Base-by-base conservation (phyloP, 805 yeast genomes). In the Lipomyces anomalus region DNA sequence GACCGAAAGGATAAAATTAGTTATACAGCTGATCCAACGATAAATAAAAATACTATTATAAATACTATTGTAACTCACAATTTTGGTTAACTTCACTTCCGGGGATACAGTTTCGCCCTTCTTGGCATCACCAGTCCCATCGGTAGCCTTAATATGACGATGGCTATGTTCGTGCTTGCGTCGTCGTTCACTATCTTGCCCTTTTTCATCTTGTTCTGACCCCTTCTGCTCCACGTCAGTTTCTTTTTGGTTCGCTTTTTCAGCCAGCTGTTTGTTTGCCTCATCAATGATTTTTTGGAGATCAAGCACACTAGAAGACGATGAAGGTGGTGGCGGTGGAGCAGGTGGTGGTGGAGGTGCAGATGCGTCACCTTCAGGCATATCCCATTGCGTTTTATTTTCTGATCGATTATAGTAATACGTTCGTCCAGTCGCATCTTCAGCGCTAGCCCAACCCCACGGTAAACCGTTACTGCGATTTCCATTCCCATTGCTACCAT, bases 391-490 rank as follows among this genome's bases (percentile, higher is more conserved):
- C 1, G 82, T 73, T 20, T 65, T 55, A 29, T 70, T 69, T 22
- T 67, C 62, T 4, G 59, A 67, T 36, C 76, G 65, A 61, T 80
- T 75, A 63, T 69, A 82, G 62, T 75, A 84, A 59, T 79, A 81
- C 13, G 57, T 61, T 11, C 63, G 63, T 11, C 74, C 72, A 17
- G 63, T 66, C 3, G 69, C 65, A 48, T 75, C 79, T 21, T 62
- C 61, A 0, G 82, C 79, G 54, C 73, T 68, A 41, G 74, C 78
- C 92, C 92, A 83, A 1, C 84, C 84, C 1, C 68, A 67, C 1
- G 87, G 54, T 24, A 50, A 22, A 6, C 22, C 20, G 4, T 85
- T 22, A 79, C 68, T 2, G 17, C 28, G 22, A 22, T 17, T 36
- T 13, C 24, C 26, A 22, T 24, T 6, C 29, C 9, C n/a, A 13